Base-by-base conservation (phyloP, 768 basidiomycete species). In the Lactifluus echinatus region DNA sequence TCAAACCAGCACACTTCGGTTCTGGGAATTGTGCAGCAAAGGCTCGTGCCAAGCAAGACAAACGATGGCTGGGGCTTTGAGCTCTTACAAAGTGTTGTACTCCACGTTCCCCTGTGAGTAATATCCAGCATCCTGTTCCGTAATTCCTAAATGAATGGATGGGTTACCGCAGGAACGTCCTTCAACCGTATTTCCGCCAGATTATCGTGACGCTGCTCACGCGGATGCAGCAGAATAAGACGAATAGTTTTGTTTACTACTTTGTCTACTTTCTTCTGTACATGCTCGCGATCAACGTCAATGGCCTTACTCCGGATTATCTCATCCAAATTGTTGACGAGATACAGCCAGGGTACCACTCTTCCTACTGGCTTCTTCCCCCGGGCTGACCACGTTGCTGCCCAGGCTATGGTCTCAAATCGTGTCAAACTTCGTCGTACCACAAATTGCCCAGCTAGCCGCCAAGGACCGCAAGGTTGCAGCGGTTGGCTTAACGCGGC, bases 41-140 rank as follows among this genome's bases (percentile, higher is more conserved):
- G 93, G 42, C 73, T 99, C 21, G 84, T 96, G 29, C 89, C 89
- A 4, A 86, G 84, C 17, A 94, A 93, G 68, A 55, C 84, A 24
- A 93, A 96, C 66, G 95, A 99, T 69, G 79, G 73, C 4, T 94
- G 88, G 81, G 95, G 92, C 0, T 93, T 95, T 62, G 93, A 96
- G 67, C 73, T 99, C 12, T 68, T 99, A 46, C 82, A 94, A 57
- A 79, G 81, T 5, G 79, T 96, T 15, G 79, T 93, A 51, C 76
- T 79, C 47, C 71, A 81, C 65, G 78, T 92, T 15, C 84, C 88
- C 48, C 75, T 83, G 92, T 97, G 67, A 70, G 92, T 79, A 6
- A 15, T 1, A 8, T 21, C 14, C n/a, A 15, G 23, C 24, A 37
- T 26, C 17, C 17, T 12, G 11, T 53, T 15, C 26, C 14, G 40